These are phyloP conservation scores for Termitomyces sp. DNA, from an alignment of 768 basidiomycete genomes.

Conservation along the genomic window DNA sequence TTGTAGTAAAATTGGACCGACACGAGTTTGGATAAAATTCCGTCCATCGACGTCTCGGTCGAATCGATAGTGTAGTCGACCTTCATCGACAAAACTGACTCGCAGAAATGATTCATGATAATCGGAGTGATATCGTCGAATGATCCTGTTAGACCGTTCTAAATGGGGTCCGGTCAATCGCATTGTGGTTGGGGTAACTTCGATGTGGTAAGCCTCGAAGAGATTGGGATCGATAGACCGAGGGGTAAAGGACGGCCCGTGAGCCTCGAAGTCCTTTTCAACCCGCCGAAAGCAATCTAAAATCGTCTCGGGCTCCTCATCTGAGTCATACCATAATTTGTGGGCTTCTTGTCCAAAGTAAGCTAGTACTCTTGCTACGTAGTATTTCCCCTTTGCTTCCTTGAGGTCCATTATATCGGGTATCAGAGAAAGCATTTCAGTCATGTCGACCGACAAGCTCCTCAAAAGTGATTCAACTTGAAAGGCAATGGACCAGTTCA, in stretches of 20 bases:
- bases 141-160: slow-evolving; percentile 60
- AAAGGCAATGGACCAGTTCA: slow-evolving; percentile 55
- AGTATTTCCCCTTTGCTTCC: slow-evolving; percentile 25
- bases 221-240: slow-evolving; percentile 26
- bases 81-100: slow-evolving; percentile 63
- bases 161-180: slow-evolving; percentile 49
- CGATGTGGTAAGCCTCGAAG: slow-evolving; percentile 44
- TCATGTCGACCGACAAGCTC: slow-evolving; percentile 41
- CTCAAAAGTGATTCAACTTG: slow-evolving; percentile 49
- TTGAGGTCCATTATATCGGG: slow-evolving; percentile 28
- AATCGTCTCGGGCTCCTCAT: slow-evolving; percentile 19
- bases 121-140: slow-evolving; percentile 43
- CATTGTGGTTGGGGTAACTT: slow-evolving; percentile 54
- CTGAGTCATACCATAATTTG: slow-evolving; percentile 21
- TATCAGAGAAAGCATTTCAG: slow-evolving; percentile 45
- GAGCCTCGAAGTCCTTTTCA: slow-evolving; percentile 21
- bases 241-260: slow-evolving; percentile 11
- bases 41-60: slow-evolving; percentile 54
- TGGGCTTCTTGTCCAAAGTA: slow-evolving; percentile 27
- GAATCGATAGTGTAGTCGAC: slow-evolving; percentile 45
- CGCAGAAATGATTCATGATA: slow-evolving; percentile 57
- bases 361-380: slow-evolving; percentile 38
- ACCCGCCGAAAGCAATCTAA: slow-evolving; percentile 26
- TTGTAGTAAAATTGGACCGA: slow-evolving; percentile 39
- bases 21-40: slow-evolving; percentile 43